Conservation (phyloP, 495 filamentous ascomycete genomes). For the Neurospora sp. region DNA sequence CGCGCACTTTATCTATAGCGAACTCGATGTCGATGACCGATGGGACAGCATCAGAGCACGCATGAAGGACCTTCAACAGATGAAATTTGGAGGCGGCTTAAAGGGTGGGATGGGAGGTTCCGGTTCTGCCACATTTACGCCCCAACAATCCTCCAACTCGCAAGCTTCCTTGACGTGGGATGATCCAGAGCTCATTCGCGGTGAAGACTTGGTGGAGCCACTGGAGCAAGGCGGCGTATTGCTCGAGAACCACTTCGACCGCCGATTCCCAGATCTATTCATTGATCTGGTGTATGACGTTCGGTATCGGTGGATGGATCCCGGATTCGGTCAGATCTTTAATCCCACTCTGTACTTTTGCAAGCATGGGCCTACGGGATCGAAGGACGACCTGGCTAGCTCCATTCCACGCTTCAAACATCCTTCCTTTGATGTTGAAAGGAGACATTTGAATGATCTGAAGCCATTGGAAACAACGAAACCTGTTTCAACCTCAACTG, state of each 20-base stretch:
- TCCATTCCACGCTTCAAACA: neutral
- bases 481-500: neutral
- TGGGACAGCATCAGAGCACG: neutral
- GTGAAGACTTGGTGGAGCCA: neutral
- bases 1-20: neutral
- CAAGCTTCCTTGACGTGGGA: neutral
- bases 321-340: neutral
- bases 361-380: neutral
- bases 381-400: neutral
- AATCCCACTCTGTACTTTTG: neutral
- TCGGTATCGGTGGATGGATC: neutral
- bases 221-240: neutral
- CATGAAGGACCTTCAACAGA: neutral
- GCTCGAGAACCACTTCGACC: neutral
- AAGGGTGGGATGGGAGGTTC: neutral
- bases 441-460: too few relatives aligned
- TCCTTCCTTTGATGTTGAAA: neutral
- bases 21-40: neutral
- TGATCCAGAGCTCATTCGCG: neutral
- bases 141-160: neutral
- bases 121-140: neutral
- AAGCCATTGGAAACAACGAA: neutral
- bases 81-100: neutral
- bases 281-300: neutral
- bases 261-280: neutral